phyloP scores from a whole-genome alignment of 1,284 basidiomycete genomes.

The Naganishia sp. region DNA sequence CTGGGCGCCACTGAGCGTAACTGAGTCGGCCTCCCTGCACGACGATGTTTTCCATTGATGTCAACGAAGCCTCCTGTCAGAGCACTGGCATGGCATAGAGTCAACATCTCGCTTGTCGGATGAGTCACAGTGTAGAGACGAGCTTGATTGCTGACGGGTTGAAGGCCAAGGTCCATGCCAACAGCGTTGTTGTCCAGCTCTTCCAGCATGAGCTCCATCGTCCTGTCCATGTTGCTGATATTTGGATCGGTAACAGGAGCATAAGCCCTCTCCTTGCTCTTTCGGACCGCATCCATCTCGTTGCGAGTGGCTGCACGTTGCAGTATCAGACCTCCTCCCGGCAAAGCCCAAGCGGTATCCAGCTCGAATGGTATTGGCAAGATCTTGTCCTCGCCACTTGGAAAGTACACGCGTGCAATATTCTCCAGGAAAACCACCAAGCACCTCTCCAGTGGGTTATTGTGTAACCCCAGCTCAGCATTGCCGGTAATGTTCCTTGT shows the following conservation, averaged over 20 bases:
- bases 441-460: slow-evolving; percentile 54
- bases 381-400: slow-evolving; percentile 72
- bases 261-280: slow-evolving; percentile 20
- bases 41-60: neutral
- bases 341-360: slow-evolving; percentile 71
- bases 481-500: neutral
- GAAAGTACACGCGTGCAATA: slow-evolving; percentile 70
- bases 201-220: slow-evolving; percentile 41
- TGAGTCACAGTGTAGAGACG: slow-evolving; percentile 75
- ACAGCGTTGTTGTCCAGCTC: slow-evolving; percentile 58
- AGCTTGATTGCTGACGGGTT: slow-evolving; percentile 60
- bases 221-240: slow-evolving; percentile 38
- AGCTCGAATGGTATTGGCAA: slow-evolving; percentile 81
- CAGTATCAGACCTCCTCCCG: slow-evolving; percentile 54
- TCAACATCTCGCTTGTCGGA: slow-evolving; percentile 71
- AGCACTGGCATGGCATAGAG: slow-evolving; percentile 53
- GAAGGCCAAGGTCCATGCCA: slow-evolving; percentile 22
- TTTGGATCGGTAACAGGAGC: slow-evolving; percentile 30
- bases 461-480: slow-evolving; percentile 16
- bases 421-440: slow-evolving; percentile 77
- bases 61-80: slow-evolving; percentile 20
- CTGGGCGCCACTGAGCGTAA: slow-evolving; percentile 1
- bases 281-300: slow-evolving; percentile 32
- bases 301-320: slow-evolving; percentile 62
- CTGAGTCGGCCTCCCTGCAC: neutral